Conservation (phyloP, 2,329 filamentous ascomycete species). For the Penicillium sp. region DNA sequence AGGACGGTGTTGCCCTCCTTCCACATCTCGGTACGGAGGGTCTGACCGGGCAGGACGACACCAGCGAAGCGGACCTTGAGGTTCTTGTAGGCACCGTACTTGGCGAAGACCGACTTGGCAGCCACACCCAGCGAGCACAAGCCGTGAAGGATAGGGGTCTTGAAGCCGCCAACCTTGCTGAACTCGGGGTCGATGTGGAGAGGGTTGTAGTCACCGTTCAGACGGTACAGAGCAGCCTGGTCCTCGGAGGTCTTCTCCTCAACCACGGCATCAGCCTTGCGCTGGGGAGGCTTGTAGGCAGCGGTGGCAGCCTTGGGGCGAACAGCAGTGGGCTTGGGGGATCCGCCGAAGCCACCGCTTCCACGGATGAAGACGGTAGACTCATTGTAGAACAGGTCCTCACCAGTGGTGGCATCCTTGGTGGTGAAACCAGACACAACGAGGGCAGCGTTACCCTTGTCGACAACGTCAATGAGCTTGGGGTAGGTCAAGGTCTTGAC, state of each 20-base stretch:
- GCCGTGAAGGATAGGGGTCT: conserved; percentile 92
- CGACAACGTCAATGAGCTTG: conserved; percentile 87
- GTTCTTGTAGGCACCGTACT: conserved; percentile 80
- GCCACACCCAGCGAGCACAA: conserved; percentile 91
- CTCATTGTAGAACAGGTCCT: conserved; percentile 97
- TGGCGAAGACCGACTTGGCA: conserved; percentile 84
- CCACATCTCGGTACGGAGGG: conserved; percentile 93
- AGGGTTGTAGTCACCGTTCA: conserved; percentile 94
- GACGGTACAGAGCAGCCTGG: conserved; percentile 88
- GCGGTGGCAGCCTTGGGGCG: conserved; percentile 81
- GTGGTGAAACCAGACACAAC: conserved; percentile 79
- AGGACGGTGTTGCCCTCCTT: conserved; percentile 76
- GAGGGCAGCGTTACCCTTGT: conserved; percentile 89
- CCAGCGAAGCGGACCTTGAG: conserved; percentile 92
- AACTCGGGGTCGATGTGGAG: conserved; percentile 94
- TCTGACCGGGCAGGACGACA: conserved; percentile 81
- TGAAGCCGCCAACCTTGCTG: conserved; percentile 93
- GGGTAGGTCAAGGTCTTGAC: conserved; percentile 73
- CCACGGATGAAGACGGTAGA: conserved; percentile 89
- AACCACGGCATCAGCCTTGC: conserved; percentile 75
- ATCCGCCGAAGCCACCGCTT: conserved; percentile 84
- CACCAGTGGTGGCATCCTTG: conserved; percentile 78
- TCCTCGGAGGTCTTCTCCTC: conserved; percentile 86
- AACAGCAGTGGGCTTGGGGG: conserved; percentile 63
- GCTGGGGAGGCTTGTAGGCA: conserved; percentile 73